phyloP scores from a whole-genome alignment of 2,329 filamentous ascomycete genomes.

The Penicillium fuscoglaucum region DNA sequence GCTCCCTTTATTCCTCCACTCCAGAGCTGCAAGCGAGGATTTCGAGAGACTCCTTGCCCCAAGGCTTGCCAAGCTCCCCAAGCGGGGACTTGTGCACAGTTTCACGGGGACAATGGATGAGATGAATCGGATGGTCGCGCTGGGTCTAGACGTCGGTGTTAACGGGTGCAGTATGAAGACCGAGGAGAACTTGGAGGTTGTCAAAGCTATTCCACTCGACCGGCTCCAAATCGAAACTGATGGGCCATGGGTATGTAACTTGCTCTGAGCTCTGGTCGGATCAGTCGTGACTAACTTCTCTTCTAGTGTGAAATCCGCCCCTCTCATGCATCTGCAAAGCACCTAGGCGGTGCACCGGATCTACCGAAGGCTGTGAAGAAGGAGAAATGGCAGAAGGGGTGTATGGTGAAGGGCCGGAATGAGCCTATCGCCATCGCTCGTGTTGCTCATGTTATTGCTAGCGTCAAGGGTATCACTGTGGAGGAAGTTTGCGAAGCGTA shows the following conservation, averaged over 20 bases:
- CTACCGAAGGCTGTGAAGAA: constrained; percentile 88
- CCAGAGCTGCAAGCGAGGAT: constrained; percentile 79
- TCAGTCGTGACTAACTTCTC: constrained; percentile 3
- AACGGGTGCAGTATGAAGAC: constrained; percentile 98
- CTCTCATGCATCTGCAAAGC: constrained; percentile 80
- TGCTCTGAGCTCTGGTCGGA: background rate
- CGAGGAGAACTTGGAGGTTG: constrained; percentile 82
- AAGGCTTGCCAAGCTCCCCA: constrained; percentile 65
- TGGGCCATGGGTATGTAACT: constrained; percentile 69
- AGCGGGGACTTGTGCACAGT: constrained; percentile 83
- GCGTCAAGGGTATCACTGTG: constrained; percentile 74
- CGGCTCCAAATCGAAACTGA: constrained; percentile 93
- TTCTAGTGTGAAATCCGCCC: constrained; percentile 81
- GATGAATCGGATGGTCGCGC: constrained; percentile 73
- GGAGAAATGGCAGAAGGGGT: constrained; percentile 85
- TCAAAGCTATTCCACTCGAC: constrained; percentile 74
- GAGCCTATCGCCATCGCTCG: constrained; percentile 85
- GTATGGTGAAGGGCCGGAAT: constrained; percentile 92
- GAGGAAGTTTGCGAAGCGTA: constrained; percentile 81
- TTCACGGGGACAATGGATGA: constrained; percentile 89
- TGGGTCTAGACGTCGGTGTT: constrained; percentile 88
- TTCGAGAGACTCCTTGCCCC: constrained; percentile 72
- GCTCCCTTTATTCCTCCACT: constrained; percentile 89
- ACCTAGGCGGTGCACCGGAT: constrained; percentile 66
- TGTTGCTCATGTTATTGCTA: constrained; percentile 85